Evolutionary conservation across 1,284 basidiomycete species (phyloP).

Genomic region (Heterobasidion occidentale): DNA sequence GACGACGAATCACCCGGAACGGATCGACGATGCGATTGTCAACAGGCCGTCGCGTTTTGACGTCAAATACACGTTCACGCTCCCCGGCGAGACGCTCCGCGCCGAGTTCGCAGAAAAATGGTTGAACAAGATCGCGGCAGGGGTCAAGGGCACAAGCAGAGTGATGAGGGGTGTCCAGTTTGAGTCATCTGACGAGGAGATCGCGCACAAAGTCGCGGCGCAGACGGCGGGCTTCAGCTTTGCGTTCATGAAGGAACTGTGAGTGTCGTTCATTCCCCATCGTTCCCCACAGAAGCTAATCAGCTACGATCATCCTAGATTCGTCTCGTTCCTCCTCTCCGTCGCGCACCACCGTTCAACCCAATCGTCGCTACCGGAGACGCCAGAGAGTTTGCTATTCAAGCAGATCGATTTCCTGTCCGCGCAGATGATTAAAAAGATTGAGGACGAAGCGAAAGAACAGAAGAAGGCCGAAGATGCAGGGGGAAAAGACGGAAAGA

Average conservation of each 20-base stretch:
- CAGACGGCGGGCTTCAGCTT: constrained; percentile 22
- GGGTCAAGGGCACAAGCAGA: background rate
- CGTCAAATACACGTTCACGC: constrained; percentile 33
- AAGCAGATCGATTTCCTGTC: constrained; percentile 14
- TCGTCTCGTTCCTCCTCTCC: constrained; percentile 21
- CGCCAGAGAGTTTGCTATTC: constrained; percentile 9
- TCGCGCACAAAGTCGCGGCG: constrained; percentile 15
- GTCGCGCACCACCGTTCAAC: constrained; percentile 13
- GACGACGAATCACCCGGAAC: constrained; percentile 41
- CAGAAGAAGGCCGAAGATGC: background rate
- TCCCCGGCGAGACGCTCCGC: constrained; percentile 16
- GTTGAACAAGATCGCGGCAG: constrained; percentile 14
- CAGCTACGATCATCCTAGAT: constrained; percentile 7
- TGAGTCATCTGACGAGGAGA: constrained; percentile 6
- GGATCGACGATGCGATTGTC: constrained; percentile 35
- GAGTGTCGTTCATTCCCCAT: constrained; percentile 3
- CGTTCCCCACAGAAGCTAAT: background rate
- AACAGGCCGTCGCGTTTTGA: constrained; percentile 41
- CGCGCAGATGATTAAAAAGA: constrained; percentile 11
- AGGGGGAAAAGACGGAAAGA: too few relatives aligned
- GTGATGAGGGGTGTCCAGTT: constrained; percentile 7
- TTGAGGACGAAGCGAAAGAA: background rate
- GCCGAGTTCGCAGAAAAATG: constrained; percentile 17
- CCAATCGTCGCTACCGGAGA: background rate
- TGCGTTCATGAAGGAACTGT: constrained; percentile 24